Evolutionary conservation across 1,284 basidiomycete genomes (phyloP).

Genomic region (Cryptococcus neoformans): DNA sequence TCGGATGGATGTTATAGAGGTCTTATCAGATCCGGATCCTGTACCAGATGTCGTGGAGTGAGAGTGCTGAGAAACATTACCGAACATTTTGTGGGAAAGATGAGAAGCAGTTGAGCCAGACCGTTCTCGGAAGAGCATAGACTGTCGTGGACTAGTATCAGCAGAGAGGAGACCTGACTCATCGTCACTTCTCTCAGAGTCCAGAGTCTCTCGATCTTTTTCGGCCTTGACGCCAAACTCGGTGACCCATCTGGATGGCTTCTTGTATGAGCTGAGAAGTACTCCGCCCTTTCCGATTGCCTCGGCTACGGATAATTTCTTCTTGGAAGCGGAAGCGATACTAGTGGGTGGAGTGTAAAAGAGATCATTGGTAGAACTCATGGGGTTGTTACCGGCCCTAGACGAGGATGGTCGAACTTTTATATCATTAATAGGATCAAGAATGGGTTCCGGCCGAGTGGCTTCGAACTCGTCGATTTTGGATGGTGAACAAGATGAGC

Average conservation of each 20-base stretch:
- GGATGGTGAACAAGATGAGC: background rate
- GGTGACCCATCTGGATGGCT: background rate
- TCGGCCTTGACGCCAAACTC: conserved; percentile 11
- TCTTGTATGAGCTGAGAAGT: conserved; percentile 6
- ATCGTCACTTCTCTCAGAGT: conserved; percentile 8
- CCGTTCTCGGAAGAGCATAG: conserved; percentile 1
- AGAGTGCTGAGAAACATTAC: background rate
- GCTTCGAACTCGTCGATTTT: background rate
- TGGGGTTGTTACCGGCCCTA: conserved; percentile 2
- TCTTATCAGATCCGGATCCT: background rate
- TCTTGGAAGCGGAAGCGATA: conserved; percentile 10
- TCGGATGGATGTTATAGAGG: background rate
- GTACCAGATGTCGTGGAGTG: background rate
- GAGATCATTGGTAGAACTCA: conserved; percentile 9
- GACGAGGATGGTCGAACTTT: conserved; percentile 1
- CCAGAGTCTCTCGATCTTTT: background rate
- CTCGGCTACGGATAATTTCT: conserved; percentile 3
- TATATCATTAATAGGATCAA: conserved; percentile 1
- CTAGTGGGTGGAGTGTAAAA: conserved; percentile 15
- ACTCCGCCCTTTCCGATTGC: background rate
- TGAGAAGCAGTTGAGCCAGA: conserved; percentile 5
- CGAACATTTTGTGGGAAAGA: background rate
- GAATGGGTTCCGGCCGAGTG: conserved; percentile 8
- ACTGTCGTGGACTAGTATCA: background rate
- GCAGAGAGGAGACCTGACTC: conserved; percentile 9